Evolutionary conservation across 2,329 filamentous ascomycete genomes (phyloP), one percentile per base, ranked within the genome.

Genomic region (Apiospora saccharicola): DNA sequence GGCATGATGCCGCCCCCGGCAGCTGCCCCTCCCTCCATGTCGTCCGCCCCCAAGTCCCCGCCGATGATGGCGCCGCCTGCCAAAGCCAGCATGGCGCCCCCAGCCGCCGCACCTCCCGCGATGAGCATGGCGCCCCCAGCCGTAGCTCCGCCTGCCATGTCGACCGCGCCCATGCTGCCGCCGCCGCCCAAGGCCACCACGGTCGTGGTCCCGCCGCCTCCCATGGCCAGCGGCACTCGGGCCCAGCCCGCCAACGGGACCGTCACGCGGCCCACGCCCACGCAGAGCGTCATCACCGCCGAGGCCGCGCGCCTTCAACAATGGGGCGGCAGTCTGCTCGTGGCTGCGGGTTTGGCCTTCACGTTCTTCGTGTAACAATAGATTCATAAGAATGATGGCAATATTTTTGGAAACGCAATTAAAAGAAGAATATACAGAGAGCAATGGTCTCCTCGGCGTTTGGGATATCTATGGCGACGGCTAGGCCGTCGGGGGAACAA

Each of bases 221-320:
- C 57, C 57, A 41, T 64, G 57, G 57, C 34, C 19, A 64, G 16
- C 19, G 41, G 12, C 13, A 57, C 24, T 2, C 34, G 34, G 14
- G 16, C 53, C 6, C 34, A 61, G 14, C 26, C 53, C 14, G 4
- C 57, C 57, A 64, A 64, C 22, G 57, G 57, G 8, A 64, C 57
- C 10, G 12, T 64, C 10, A 64, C 19, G 0, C 57, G 57, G 8
- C 57, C 57, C 34, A 41, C 57, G 57, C 57, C 57, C 19, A 64
- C 57, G 57, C 57, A 64, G 22, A 41, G 34, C 57, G n/a, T 64
- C 57, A 64, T 64, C 57, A 64, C 57, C 19, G 57, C 57, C 34
- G 10, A 41, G 57, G 57, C 57, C 1, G 13, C 57, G 3, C 57
- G 57, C n/a, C 34, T 64, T 2, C 34, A 64, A 10, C n/a, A 22